Base-by-base conservation (phyloP, 306 rosid genomes). In the Cotoneaster glaucophyllus region DNA sequence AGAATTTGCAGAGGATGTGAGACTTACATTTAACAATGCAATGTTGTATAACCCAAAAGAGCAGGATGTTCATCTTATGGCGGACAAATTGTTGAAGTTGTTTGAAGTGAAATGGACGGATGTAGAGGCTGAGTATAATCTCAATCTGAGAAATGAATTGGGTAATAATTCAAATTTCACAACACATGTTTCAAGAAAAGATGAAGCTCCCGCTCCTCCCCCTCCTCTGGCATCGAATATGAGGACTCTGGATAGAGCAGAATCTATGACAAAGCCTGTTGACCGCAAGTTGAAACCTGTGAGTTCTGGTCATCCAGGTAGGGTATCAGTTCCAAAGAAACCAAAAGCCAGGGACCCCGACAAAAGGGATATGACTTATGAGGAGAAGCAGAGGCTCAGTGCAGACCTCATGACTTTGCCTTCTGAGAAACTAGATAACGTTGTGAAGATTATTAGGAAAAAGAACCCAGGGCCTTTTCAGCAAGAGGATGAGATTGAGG, bases 401-500 rank as follows among this genome's bases (percentile, higher is more conserved):
- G 70, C 88, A 63, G 87, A 76, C 73, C 97, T 95, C 29, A 92
- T 89, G 85, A 80, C 79, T 78, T 78, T 95, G 71, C 98, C 98
- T 76, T 80, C 97, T 17, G 96, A 92, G 80, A 89, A 92, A 81
- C 85, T 92, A 24, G 97, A 86, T 77, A 79, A 82, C 24, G 81
- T 95, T 75, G 93, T 95, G 41, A 90, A 89, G 80, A 92, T 95
- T 67, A 90, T 92, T 43, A 92, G 88, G 85, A 92, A 84, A 83
- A 90, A 92, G 79, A 90, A 82, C 84, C 85, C 81, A 59, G 88
- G 90, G 26, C 88, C 90, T 72, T 76, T 31, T 69, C 97, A 92
- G 69, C 93, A 90, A 67, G 98, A 94, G 31, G 98, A 90, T 82
- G 97, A 92, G 79, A 90, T 95, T 87, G 98, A 92, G 74, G 96